Evolutionary conservation across 2,329 filamentous ascomycete genomes (phyloP).

Genomic region (Furcasterigmium furcatum): DNA sequence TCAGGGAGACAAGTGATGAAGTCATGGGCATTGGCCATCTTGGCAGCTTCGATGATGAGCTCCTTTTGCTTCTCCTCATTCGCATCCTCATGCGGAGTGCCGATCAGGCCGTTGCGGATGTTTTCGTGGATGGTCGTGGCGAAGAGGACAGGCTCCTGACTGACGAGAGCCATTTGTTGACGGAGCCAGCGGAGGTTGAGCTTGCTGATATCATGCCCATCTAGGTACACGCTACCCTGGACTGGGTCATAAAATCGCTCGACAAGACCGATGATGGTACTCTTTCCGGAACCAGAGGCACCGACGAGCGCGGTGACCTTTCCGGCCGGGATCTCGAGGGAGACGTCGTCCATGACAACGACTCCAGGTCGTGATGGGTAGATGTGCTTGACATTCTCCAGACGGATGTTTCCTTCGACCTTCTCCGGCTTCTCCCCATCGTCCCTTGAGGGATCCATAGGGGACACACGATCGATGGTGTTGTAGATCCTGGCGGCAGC

Average conservation of each 20-base stretch:
- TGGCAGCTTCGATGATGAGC: constrained; percentile 76
- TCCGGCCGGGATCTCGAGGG: constrained; percentile 75
- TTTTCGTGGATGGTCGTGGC: constrained; percentile 86
- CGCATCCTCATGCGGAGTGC: constrained; percentile 70
- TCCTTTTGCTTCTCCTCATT: constrained; percentile 65
- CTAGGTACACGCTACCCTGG: constrained; percentile 72
- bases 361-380: constrained; percentile 93
- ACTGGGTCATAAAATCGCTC: constrained; percentile 95
- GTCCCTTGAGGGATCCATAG: constrained; percentile 72
- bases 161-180: constrained; percentile 88
- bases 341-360: constrained; percentile 81
- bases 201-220: constrained; percentile 76
- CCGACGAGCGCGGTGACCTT: constrained; percentile 93
- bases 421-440: constrained; percentile 70
- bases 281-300: constrained; percentile 91
- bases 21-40: constrained; percentile 90
- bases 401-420: constrained; percentile 74
- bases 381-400: constrained; percentile 84
- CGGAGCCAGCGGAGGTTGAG: constrained; percentile 89
- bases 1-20: constrained; percentile 82
- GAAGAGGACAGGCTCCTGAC: constrained; percentile 90
- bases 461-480: constrained; percentile 86
- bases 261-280: constrained; percentile 87
- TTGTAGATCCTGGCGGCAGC: constrained; percentile 90
- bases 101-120: constrained; percentile 86